A percentile compares a stretch with the other conserved stretches of the same genome.
phyloP scores from a whole-genome alignment of 2,329 filamentous ascomycete species.

The Hyphodiscus sp. region DNA sequence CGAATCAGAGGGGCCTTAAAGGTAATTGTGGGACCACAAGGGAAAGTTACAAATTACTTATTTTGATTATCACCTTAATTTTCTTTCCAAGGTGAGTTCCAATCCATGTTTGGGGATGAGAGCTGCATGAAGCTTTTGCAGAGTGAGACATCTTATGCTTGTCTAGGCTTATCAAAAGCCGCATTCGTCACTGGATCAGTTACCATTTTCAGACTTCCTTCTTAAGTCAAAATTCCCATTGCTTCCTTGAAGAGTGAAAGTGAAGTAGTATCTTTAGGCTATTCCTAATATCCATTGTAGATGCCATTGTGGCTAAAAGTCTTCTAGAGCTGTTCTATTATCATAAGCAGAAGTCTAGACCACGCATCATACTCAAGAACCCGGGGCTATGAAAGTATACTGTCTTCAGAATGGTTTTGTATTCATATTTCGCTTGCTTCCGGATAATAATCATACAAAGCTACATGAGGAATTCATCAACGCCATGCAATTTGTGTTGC shows the following conservation, averaged over 20 bases:
- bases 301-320: too few relatives aligned
- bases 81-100: not conserved
- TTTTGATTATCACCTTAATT: not conserved
- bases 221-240: not conserved
- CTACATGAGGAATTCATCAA: not conserved
- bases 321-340: too few relatives aligned
- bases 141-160: not conserved
- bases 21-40: not conserved
- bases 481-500: conserved; percentile 21
- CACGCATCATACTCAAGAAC: not conserved
- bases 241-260: too few relatives aligned
- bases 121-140: not conserved
- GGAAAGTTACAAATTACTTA: not conserved
- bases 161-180: not conserved
- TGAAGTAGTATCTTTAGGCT: too few relatives aligned
- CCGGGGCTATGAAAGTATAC: not conserved
- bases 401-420: conserved; percentile 8
- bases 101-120: not conserved
- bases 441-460: conserved; percentile 4
- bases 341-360: not conserved
- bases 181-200: not conserved
- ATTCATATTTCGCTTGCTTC: conserved; percentile 4
- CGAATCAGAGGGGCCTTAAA: not conserved
- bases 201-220: conserved; percentile 1
- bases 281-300: too few relatives aligned